phyloP scores from a whole-genome alignment of 2,329 filamentous ascomycete species.

The Gnomoniopsis sp. region DNA sequence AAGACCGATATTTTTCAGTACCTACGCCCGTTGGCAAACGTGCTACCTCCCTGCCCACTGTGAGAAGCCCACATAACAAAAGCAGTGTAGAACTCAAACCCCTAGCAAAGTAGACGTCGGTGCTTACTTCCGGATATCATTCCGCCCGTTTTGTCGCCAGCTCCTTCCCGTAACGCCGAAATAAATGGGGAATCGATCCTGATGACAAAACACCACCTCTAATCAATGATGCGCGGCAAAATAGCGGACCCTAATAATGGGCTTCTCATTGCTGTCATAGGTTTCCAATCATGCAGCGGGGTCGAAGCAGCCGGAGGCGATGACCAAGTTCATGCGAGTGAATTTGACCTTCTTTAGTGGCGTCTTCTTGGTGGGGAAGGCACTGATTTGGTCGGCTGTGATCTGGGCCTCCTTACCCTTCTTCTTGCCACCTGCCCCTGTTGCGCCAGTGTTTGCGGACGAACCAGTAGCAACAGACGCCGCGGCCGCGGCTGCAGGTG shows the following conservation, averaged over 20 bases:
- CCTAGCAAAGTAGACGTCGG: neutral
- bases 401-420: constrained; percentile 87
- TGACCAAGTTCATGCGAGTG: constrained; percentile 89
- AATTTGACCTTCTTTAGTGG: constrained; percentile 92
- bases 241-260: neutral
- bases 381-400: constrained; percentile 88
- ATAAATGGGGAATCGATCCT: neutral
- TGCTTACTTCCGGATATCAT: constrained; percentile 6
- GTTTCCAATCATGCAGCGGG: neutral
- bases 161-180: constrained; percentile 3
- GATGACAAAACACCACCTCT: neutral
- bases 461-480: constrained; percentile 30
- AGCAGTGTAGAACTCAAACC: neutral
- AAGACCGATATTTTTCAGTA: too few relatives aligned
- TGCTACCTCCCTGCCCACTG: too few relatives aligned
- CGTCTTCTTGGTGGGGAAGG: constrained; percentile 93
- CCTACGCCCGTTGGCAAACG: too few relatives aligned
- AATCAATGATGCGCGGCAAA: too few relatives aligned
- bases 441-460: constrained; percentile 27
- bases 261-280: neutral
- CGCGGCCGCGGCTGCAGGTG: constrained; percentile 39
- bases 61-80: neutral
- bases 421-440: constrained; percentile 53
- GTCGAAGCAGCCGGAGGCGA: constrained; percentile 74
- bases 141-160: neutral